These are phyloP conservation scores for Papiliotrema terrestris DNA, from an alignment of 1,284 basidiomycete species.

Conservation along the genomic window DNA sequence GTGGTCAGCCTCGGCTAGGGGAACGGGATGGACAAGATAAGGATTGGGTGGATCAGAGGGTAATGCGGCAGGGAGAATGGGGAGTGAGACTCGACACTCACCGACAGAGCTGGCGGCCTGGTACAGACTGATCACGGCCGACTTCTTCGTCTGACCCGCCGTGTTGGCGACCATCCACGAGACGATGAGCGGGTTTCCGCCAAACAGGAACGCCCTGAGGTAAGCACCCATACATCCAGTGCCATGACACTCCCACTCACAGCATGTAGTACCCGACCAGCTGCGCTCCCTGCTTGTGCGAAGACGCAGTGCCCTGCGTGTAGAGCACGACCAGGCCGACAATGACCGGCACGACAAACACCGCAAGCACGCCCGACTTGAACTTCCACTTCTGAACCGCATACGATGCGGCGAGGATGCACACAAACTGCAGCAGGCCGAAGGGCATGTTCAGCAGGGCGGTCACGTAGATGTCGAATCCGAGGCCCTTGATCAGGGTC, in stretches of 20 bases:
- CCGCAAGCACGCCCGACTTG: constrained; percentile 38
- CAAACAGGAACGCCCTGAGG: constrained; percentile 47
- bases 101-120: constrained; percentile 18
- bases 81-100: not conserved
- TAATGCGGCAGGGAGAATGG: not conserved
- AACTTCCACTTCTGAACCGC: constrained; percentile 31
- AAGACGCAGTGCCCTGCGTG: constrained; percentile 5
- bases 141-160: constrained; percentile 50
- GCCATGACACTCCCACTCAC: too few relatives aligned
- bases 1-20: too few relatives aligned
- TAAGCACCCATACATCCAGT: too few relatives aligned
- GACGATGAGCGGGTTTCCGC: constrained; percentile 46
- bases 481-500: constrained; percentile 35
- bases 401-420: constrained; percentile 37
- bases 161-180: constrained; percentile 50
- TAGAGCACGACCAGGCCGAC: constrained; percentile 42
- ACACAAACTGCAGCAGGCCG: constrained; percentile 39
- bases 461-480: constrained; percentile 34
- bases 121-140: constrained; percentile 36
- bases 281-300: constrained; percentile 24
- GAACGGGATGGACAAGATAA: too few relatives aligned
- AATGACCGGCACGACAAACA: constrained; percentile 39
- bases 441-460: constrained; percentile 50
- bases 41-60: constrained; percentile 1
- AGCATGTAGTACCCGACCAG: constrained; percentile 47